Evolutionary conservation across 2,329 filamentous ascomycete species (phyloP).

Genomic region (Xylaria sp.): DNA sequence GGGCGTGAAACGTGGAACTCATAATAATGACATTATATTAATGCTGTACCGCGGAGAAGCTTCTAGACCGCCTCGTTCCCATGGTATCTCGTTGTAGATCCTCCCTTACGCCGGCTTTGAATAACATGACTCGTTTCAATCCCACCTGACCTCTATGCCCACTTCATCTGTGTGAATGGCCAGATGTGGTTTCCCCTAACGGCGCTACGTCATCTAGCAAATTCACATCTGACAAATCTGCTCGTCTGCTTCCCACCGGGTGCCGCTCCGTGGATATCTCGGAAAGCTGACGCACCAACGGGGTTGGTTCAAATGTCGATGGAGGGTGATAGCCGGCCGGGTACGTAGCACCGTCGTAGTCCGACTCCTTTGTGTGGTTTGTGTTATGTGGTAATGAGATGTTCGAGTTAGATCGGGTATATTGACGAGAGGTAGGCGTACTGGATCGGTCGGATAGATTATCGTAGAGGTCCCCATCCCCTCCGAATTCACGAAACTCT

Average conservation of each 20-base stretch:
- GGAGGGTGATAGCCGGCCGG: constrained; percentile 39
- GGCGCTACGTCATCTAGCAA: constrained; percentile 31
- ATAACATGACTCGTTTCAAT: constrained; percentile 9
- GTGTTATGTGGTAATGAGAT: constrained; percentile 4
- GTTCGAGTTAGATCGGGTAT: constrained; percentile 27
- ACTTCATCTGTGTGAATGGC: constrained; percentile 9
- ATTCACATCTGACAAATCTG: constrained; percentile 28
- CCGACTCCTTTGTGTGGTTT: constrained; percentile 8
- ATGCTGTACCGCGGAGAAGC: not conserved
- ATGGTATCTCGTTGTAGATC: not conserved
- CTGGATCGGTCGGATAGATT: constrained; percentile 65
- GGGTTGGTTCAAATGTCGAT: constrained; percentile 21
- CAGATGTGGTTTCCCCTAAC: constrained; percentile 16
- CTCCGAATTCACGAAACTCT: constrained; percentile 85
- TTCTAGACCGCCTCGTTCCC: not conserved
- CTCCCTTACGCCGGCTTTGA: constrained; percentile 16
- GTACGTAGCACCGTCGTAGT: constrained; percentile 36
- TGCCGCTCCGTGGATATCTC: constrained; percentile 16
- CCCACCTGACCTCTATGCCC: not conserved
- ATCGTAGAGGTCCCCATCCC: constrained; percentile 70
- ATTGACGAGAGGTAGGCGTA: constrained; percentile 62
- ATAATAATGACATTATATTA: not conserved
- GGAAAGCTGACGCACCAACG: constrained; percentile 23
- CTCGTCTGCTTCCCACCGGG: constrained; percentile 3
- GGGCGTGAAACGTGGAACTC: not conserved